Conservation (phyloP, 2,329 filamentous ascomycete species). For the Colletotrichum viniferum region DNA sequence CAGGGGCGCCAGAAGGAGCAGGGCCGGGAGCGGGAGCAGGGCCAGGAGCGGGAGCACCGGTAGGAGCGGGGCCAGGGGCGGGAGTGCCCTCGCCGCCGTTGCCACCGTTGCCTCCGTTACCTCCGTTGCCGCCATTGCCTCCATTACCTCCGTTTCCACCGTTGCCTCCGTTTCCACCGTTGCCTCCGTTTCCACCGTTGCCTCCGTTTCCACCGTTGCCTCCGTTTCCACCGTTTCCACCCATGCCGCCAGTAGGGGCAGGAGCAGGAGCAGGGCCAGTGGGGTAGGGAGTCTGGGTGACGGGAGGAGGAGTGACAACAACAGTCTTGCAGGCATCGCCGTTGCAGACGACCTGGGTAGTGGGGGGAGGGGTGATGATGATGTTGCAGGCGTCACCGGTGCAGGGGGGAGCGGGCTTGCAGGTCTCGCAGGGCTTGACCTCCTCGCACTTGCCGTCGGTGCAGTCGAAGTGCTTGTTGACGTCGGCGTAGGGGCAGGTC, state of each 20-base stretch:
- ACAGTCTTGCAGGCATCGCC: slow-evolving; percentile 28
- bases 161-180: background rate
- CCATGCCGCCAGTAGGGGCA: background rate
- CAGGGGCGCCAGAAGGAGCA: background rate
- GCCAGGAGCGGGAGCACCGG: background rate
- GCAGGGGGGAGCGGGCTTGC: slow-evolving; percentile 30
- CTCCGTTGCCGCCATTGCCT: fast-evolving
- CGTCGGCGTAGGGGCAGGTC: slow-evolving; percentile 25
- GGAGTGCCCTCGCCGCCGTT: background rate
- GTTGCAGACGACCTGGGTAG: slow-evolving; percentile 31
- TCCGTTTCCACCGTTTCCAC: background rate
- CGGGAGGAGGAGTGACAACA: background rate
- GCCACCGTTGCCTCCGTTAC: background rate
- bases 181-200: background rate
- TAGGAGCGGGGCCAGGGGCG: background rate
- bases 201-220: background rate
- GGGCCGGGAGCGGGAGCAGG: background rate
- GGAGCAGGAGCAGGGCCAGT: background rate
- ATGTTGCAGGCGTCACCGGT: slow-evolving; percentile 34
- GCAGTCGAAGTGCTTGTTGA: slow-evolving; percentile 37
- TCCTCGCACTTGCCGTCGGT: slow-evolving; percentile 32
- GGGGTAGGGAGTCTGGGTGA: background rate
- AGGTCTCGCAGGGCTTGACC: slow-evolving; percentile 32
- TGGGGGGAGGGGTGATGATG: slow-evolving; percentile 25
- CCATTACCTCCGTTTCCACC: background rate